phyloP scores from a whole-genome alignment of 2,329 filamentous ascomycete species.

The Sporothrix globosa region DNA sequence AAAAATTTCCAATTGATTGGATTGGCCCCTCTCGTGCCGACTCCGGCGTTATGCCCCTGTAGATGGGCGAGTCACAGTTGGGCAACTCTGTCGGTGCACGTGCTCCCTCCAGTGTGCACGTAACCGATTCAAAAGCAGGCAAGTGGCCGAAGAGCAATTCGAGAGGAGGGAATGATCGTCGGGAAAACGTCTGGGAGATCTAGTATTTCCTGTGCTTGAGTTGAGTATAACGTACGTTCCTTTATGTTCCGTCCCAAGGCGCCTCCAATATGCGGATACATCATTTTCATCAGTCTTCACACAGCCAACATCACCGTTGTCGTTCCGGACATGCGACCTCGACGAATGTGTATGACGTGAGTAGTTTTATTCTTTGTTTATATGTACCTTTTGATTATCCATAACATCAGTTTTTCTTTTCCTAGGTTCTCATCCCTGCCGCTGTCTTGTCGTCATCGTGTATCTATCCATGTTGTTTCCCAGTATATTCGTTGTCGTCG shows the following conservation, averaged over 20 bases:
- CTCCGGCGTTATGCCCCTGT: slow-evolving; percentile 20
- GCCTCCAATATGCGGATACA: no score
- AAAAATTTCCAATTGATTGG: slow-evolving; percentile 1
- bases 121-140: background rate
- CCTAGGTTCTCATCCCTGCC: background rate
- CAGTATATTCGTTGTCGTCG: background rate
- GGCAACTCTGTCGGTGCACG: background rate
- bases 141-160: background rate
- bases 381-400: slow-evolving; percentile 13
- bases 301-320: no score
- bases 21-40: slow-evolving; percentile 20
- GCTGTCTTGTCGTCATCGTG: slow-evolving; percentile 1
- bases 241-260: no score
- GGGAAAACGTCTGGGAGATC: background rate
- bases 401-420: background rate
- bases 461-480: background rate
- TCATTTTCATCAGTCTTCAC: no score
- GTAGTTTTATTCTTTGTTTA: background rate
- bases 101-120: background rate
- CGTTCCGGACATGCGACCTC: no score
- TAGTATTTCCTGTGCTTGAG: no score
- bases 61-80: background rate
- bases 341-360: background rate
- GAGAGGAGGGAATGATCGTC: background rate
- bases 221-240: no score